Percentiles rank a stretch among this genome's conserved stretches.
These are phyloP conservation scores for Hygrocybe punicea DNA, from an alignment of 768 basidiomycete genomes.

Conservation along the genomic window DNA sequence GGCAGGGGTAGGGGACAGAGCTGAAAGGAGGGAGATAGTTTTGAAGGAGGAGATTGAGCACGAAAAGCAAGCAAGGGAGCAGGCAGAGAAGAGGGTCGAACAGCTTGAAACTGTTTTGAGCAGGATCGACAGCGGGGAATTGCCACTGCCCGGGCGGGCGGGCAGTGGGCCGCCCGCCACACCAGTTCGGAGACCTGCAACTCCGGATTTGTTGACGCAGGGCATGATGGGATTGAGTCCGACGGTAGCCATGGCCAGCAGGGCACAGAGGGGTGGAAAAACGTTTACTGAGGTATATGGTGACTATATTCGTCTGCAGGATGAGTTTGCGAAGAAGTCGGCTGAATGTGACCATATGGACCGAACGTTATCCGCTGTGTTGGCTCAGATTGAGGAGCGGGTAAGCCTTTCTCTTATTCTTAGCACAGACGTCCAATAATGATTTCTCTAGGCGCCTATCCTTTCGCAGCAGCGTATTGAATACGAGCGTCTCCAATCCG, in stretches of 20 bases:
- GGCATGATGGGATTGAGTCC: slow-evolving; percentile 75
- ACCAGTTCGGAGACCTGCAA: slow-evolving; percentile 41
- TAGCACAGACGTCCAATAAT: not conserved
- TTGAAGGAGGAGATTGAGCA: slow-evolving; percentile 69
- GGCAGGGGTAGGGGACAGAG: slow-evolving; percentile 66
- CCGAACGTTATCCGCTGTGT: slow-evolving; percentile 69
- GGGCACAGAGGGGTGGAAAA: slow-evolving; percentile 76
- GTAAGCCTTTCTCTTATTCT: slow-evolving; percentile 42
- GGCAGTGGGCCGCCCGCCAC: slow-evolving; percentile 41
- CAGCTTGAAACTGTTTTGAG: slow-evolving; percentile 73
- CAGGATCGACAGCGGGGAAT: slow-evolving; percentile 67
- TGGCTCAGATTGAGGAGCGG: slow-evolving; percentile 88
- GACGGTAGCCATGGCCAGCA: slow-evolving; percentile 81
- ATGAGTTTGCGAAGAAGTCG: slow-evolving; percentile 72
- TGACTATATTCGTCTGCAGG: slow-evolving; percentile 83
- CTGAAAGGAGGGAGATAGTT: slow-evolving; percentile 61
- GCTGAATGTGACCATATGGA: slow-evolving; percentile 85
- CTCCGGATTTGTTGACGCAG: slow-evolving; percentile 45
- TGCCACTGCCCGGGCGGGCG: slow-evolving; percentile 52
- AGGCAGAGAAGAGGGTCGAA: slow-evolving; percentile 66
- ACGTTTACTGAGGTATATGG: slow-evolving; percentile 94
- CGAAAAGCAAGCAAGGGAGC: slow-evolving; percentile 66
- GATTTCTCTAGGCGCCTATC: slow-evolving; percentile 67
- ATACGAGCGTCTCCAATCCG: slow-evolving; percentile 78
- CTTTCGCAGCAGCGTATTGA: slow-evolving; percentile 87